Evolutionary conservation across 2,329 filamentous ascomycete genomes (phyloP), one percentile per base, ranked within the genome.

Genomic region (Metarhizium brunneum): DNA sequence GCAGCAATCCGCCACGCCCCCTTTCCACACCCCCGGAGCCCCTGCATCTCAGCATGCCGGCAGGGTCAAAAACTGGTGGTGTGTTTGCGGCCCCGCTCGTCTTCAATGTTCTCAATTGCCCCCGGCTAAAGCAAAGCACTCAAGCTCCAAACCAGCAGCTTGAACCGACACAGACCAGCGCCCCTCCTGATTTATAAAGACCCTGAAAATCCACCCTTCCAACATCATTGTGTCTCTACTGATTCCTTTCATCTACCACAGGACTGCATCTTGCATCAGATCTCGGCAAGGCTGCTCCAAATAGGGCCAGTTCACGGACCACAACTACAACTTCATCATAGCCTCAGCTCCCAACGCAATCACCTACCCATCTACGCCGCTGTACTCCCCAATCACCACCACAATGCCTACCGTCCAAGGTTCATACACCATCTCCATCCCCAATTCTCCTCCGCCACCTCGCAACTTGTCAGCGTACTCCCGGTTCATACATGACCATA

Each of bases 401-500:
- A 69, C 57, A 57, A 74, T 74, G 72, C 71, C 72, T 55, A 64
- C 65, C 61, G 63, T 65, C 47, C 67, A 72, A 73, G 77, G 66
- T 73, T 58, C 58, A n/a, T 71, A 68, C 56, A 63, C 69, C 54
- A 63, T 68, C 45, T 64, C 65, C 59, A 68, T 73, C 52, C 69
- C 71, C 56, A 59, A 63, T 57, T 73, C 70, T 54, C 67, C 69
- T 29, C 66, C 71, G 62, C 70, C 72, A 53, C 72, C 70, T 11
- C 73, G 74, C 49, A 77, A 77, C 60, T 75, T 80, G 60, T 77
- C 77, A 6, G 79, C 68, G 52, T 87, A 87, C 62, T 72, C 82
- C 14, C 77, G 76, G 57, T 80, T 75, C 56, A 86, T 87, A 79
- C 81, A 83, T 64, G 75, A 79, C 54, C 82, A 86, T 71, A 86